Percentiles rank a stretch among this genome's conserved stretches.
These are phyloP conservation scores for Coniosporium tulheliwenetii DNA, from an alignment of 2,329 filamentous ascomycete genomes.

Conservation along the genomic window DNA sequence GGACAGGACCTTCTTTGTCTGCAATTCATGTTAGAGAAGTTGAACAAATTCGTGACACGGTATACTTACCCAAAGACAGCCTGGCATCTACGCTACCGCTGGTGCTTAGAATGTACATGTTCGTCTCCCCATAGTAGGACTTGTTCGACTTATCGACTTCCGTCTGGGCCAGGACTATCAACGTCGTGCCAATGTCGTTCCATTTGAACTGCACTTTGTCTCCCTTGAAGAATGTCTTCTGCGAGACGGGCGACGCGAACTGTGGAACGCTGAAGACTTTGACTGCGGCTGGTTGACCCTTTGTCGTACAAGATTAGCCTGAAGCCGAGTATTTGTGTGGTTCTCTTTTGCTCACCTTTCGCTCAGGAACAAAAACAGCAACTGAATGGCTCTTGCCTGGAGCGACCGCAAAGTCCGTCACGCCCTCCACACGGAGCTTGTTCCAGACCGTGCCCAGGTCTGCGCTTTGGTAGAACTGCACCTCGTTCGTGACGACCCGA, in stretches of 20 bases:
- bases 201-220: conserved; percentile 98
- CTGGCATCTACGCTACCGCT: conserved; percentile 87
- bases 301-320: conserved; percentile 6
- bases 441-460: conserved; percentile 84
- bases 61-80: conserved; percentile 49
- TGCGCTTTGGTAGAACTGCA: conserved; percentile 88
- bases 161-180: conserved; percentile 91
- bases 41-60: not conserved
- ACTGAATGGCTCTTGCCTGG: conserved; percentile 83
- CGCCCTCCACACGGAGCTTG: conserved; percentile 83
- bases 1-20: conserved; percentile 96
- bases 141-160: conserved; percentile 97
- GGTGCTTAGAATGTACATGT: conserved; percentile 83
- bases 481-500: conserved; percentile 87
- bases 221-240: conserved; percentile 98
- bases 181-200: conserved; percentile 80
- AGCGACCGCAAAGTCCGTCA: conserved; percentile 75
- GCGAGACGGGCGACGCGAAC: conserved; percentile 69
- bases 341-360: conserved; percentile 49
- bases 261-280: conserved; percentile 89
- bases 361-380: conserved; percentile 88
- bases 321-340: too few species aligned
- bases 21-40: conserved; percentile 4
- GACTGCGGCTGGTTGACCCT: conserved; percentile 87
- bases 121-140: conserved; percentile 98